Conservation (phyloP, 129 eudicot genomes). For the carrot (Daucus carota) region DNA sequence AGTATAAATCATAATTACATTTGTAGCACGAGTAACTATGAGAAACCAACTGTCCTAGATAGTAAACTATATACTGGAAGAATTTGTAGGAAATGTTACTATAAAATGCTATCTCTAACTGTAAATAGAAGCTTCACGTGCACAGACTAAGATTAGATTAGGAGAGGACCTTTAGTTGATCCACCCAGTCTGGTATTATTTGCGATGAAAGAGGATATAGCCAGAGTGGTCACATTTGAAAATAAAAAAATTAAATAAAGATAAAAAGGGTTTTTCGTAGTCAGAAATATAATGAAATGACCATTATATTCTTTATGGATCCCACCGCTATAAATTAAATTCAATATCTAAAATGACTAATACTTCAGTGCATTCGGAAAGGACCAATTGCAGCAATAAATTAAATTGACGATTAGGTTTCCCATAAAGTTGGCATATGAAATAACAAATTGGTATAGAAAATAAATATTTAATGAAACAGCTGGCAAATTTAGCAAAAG, state of each 20-base stretch:
- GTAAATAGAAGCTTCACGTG: background rate
- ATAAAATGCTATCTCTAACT: background rate
- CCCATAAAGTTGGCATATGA: background rate
- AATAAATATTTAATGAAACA: background rate
- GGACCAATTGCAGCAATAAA: background rate
- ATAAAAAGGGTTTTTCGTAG: background rate
- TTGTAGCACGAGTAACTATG: background rate
- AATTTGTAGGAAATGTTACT: background rate
- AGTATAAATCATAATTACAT: background rate
- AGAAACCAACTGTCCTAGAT: background rate
- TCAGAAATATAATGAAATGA: background rate
- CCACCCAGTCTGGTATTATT: background rate
- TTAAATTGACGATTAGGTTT: background rate
- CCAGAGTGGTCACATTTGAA: background rate
- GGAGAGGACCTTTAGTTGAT: background rate
- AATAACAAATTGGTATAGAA: background rate
- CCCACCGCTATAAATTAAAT: background rate
- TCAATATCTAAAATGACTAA: background rate
- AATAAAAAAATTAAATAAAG: background rate
- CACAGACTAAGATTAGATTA: background rate
- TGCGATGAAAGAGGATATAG: background rate
- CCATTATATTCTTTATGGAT: background rate
- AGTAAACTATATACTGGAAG: background rate
- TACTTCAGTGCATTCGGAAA: background rate
- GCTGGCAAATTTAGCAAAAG: background rate